These are phyloP conservation scores for Globisporangium orthogonon DNA, from an alignment of 352 stramenopile genomes.

Conservation along the genomic window DNA sequence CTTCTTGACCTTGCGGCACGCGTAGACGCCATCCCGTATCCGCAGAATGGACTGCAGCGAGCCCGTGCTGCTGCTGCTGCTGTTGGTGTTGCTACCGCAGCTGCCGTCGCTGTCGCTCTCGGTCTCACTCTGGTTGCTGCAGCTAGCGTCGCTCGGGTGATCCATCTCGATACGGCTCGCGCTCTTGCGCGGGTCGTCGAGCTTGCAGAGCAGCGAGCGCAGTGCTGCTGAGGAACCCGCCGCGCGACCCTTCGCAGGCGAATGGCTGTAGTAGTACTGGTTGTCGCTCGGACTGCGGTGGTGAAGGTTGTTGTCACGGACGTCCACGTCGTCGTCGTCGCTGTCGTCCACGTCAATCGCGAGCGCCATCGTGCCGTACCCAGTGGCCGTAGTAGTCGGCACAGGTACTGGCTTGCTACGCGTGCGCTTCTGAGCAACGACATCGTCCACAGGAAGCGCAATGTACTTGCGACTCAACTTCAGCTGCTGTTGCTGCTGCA, in stretches of 20 bases:
- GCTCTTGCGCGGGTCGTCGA: constrained; percentile 10
- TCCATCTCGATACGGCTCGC: constrained; percentile 1
- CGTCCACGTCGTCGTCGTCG: constrained; percentile 8
- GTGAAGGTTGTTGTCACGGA: background rate
- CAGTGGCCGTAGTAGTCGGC: constrained; percentile 14
- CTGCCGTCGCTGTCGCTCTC: constrained; percentile 75
- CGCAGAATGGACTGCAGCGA: constrained; percentile 66
- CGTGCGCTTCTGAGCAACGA: constrained; percentile 13
- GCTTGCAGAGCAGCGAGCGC: constrained; percentile 8
- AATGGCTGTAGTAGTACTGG: background rate
- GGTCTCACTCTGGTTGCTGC: constrained; percentile 62
- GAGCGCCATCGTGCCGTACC: constrained; percentile 35
- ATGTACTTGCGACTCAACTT: constrained; percentile 21
- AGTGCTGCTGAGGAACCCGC: constrained; percentile 8
- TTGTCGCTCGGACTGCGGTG: no score
- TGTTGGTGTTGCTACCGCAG: constrained; percentile 23
- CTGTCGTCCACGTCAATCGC: constrained; percentile 7
- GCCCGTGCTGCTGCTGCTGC: constrained; percentile 12
- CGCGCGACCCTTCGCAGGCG: constrained; percentile 11
- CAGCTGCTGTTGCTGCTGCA: constrained; percentile 2
- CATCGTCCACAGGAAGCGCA: constrained; percentile 25
- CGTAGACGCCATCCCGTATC: constrained; percentile 30
- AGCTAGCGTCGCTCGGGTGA: constrained; percentile 7
- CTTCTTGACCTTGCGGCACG: constrained; percentile 48
- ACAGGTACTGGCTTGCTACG: constrained; percentile 3